phyloP scores from a whole-genome alignment of 2,329 filamentous ascomycete species.

The Colletotrichum incanum region DNA sequence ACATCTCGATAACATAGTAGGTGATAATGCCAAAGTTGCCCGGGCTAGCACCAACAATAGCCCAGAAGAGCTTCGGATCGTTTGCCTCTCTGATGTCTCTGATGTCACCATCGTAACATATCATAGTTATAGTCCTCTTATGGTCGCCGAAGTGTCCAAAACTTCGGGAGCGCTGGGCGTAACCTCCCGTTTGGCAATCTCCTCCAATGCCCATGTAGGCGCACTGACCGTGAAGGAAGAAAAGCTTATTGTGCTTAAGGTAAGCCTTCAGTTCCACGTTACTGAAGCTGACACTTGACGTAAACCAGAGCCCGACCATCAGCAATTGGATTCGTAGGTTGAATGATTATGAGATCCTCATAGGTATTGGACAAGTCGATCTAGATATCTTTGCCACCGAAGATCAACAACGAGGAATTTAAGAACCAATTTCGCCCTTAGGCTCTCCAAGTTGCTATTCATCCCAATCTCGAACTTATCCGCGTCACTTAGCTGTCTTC shows the following conservation, averaged over 20 bases:
- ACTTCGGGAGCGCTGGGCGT: constrained; percentile 62
- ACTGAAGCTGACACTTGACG: background rate
- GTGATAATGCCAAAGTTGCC: constrained; percentile 72
- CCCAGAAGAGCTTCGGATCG: constrained; percentile 72
- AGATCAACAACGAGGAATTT: no score
- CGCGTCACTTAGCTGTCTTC: no score
- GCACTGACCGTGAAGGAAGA: constrained; percentile 64
- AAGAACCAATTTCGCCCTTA: no score
- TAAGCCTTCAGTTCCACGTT: constrained; percentile 58
- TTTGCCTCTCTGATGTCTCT: constrained; percentile 61
- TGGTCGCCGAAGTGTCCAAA: constrained; percentile 71
- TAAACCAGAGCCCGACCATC: background rate
- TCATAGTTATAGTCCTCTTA: constrained; percentile 62
- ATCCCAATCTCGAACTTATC: no score
- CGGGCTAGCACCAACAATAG: constrained; percentile 70
- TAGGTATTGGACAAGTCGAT: constrained; percentile 61
- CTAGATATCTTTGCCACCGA: constrained; percentile 62
- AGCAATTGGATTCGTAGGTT: constrained; percentile 49
- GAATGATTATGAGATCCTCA: constrained; percentile 50
- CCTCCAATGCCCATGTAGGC: constrained; percentile 62
- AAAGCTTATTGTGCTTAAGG: constrained; percentile 57
- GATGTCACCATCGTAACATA: constrained; percentile 62
- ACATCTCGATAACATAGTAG: constrained; percentile 66
- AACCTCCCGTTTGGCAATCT: constrained; percentile 64
- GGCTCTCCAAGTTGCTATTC: no score